phyloP scores from a whole-genome alignment of 169 alveolate species.

The Condylostoma magnum region DNA sequence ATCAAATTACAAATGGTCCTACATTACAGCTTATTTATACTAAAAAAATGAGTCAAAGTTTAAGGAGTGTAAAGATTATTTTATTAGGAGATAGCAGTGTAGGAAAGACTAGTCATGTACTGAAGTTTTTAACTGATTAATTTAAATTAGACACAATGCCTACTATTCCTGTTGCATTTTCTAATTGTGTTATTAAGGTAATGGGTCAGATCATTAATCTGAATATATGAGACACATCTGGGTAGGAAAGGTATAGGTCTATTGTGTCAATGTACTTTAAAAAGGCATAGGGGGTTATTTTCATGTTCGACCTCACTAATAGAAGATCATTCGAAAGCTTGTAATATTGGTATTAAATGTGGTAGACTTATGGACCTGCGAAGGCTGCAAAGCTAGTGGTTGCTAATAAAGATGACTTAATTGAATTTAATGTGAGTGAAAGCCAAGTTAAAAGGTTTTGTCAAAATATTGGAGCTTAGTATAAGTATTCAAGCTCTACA shows the following conservation, averaged over 20 bases:
- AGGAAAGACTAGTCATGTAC: slow-evolving; percentile 14
- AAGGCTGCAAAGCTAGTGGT: no score
- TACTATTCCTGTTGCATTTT: neutral
- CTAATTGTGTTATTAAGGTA: no score
- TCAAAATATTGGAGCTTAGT: no score
- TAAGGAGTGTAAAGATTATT: no score
- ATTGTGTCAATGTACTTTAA: slow-evolving; percentile 44
- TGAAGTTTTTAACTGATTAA: neutral
- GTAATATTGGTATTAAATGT: slow-evolving; percentile 51
- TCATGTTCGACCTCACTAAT: slow-evolving; percentile 49
- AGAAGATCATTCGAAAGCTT: slow-evolving; percentile 36
- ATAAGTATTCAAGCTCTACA: no score
- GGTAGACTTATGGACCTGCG: no score
- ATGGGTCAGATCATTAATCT: slow-evolving; percentile 40
- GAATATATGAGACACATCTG: slow-evolving; percentile 76
- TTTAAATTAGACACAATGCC: neutral
- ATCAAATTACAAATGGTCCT: no score
- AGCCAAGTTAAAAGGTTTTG: no score
- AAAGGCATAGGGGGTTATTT: slow-evolving; percentile 50
- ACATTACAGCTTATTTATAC: no score
- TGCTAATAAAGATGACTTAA: no score
- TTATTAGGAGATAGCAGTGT: slow-evolving; percentile 1
- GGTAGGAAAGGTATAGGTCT: slow-evolving; percentile 53
- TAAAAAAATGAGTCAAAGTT: no score
- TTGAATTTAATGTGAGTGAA: no score